phyloP scores from a whole-genome alignment of 805 yeast species.

The Wickerhamomyces strasburgensis region DNA sequence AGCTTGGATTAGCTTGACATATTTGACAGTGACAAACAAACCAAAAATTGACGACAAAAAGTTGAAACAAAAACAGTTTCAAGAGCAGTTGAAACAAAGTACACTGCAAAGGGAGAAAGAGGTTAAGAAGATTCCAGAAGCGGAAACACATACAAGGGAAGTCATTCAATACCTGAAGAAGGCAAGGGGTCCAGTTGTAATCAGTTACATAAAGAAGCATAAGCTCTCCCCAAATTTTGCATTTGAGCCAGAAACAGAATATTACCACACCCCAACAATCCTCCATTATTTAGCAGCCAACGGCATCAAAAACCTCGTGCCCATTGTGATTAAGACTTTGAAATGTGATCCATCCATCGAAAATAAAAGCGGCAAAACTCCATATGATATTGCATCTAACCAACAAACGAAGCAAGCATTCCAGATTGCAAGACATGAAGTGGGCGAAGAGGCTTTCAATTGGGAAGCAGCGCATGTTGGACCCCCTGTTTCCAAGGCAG shows the following conservation, averaged over 20 bases:
- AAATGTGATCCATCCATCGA: slow-evolving; percentile 64
- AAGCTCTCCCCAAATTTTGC: slow-evolving; percentile 46
- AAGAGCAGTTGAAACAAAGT: slow-evolving; percentile 28
- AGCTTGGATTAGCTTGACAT: slow-evolving; percentile 78
- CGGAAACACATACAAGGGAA: slow-evolving; percentile 53
- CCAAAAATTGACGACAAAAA: slow-evolving; percentile 40
- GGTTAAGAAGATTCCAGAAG: slow-evolving; percentile 25
- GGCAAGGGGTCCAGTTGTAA: slow-evolving; percentile 71
- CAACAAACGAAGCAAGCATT: slow-evolving; percentile 47
- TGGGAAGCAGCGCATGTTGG: slow-evolving; percentile 71
- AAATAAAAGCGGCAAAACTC: slow-evolving; percentile 53
- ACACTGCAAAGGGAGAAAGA: slow-evolving; percentile 22
- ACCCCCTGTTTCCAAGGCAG: slow-evolving; percentile 49
- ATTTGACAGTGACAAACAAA: slow-evolving; percentile 46
- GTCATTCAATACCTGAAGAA: slow-evolving; percentile 57
- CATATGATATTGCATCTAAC: slow-evolving; percentile 61
- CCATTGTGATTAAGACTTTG: slow-evolving; percentile 51
- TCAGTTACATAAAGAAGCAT: slow-evolving; percentile 56
- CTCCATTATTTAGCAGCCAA: slow-evolving; percentile 73
- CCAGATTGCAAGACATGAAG: slow-evolving; percentile 56
- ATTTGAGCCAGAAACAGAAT: slow-evolving; percentile 52
- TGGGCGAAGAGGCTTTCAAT: slow-evolving; percentile 67
- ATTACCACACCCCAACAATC: slow-evolving; percentile 59
- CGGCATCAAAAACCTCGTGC: slow-evolving; percentile 62
- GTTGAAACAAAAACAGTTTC: slow-evolving; percentile 24